Conservation (phyloP, 768 basidiomycete genomes). For the Lactarius akahatsu region DNA sequence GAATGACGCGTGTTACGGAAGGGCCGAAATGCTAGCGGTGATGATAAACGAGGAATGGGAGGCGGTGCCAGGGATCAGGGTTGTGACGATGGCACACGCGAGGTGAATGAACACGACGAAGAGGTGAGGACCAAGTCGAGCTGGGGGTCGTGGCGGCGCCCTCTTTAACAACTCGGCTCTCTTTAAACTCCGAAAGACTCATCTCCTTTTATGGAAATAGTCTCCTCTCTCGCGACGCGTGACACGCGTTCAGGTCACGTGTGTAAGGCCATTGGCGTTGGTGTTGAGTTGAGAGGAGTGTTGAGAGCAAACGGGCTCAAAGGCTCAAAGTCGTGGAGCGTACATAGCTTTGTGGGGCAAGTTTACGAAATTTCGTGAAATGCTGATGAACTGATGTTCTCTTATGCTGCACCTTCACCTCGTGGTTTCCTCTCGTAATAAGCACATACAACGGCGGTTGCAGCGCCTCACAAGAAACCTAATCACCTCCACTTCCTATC, state of each 20-base stretch:
- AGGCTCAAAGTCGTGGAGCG: neutral
- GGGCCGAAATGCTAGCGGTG: constrained; percentile 4
- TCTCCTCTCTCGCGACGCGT: constrained; percentile 25
- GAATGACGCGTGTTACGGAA: constrained; percentile 20
- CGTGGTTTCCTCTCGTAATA: constrained; percentile 19
- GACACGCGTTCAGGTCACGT: constrained; percentile 29
- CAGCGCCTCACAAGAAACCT: constrained; percentile 15
- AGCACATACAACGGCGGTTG: constrained; percentile 1
- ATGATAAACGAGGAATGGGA: constrained; percentile 14
- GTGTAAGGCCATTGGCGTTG: neutral
- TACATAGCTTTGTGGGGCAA: neutral
- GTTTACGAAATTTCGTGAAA: constrained; percentile 1
- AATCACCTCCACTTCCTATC: constrained; percentile 7
- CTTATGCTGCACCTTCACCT: constrained; percentile 10
- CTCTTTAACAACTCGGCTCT: constrained; percentile 24
- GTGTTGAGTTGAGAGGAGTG: neutral
- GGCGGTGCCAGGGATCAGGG: constrained; percentile 25
- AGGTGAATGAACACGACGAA: constrained; percentile 24
- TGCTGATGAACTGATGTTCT: neutral
- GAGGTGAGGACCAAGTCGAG: constrained; percentile 19
- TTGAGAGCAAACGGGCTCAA: neutral
- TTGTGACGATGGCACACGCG: constrained; percentile 22
- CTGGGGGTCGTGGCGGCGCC: constrained; percentile 4
- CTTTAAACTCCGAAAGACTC: constrained; percentile 29
- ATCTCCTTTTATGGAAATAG: constrained; percentile 22